Evolutionary conservation across 2,329 filamentous ascomycete genomes (phyloP).

Genomic region (Fusarium buxicola): DNA sequence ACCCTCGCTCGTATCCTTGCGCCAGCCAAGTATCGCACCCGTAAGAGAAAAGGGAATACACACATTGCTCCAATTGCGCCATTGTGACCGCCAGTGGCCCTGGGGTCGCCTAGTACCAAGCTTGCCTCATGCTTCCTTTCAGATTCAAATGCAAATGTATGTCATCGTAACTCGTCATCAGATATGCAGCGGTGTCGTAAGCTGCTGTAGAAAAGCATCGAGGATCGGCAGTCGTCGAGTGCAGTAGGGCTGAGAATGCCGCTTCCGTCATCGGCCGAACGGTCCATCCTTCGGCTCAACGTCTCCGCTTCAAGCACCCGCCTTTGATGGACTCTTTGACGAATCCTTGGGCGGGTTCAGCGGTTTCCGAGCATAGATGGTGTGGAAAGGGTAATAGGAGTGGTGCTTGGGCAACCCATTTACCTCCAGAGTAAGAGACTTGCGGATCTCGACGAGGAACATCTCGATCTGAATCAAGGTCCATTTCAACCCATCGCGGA

Average conservation of each 20-base stretch:
- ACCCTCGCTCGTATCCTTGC: no score
- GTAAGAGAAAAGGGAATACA: neutral
- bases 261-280: neutral
- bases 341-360: constrained; percentile 10
- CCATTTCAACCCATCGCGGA: constrained; percentile 56
- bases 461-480: constrained; percentile 57
- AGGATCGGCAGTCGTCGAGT: neutral
- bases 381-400: constrained; percentile 56
- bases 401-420: constrained; percentile 52
- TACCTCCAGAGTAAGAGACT: constrained; percentile 51
- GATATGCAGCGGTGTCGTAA: constrained; percentile 10
- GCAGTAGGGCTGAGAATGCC: neutral
- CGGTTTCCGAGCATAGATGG: constrained; percentile 55
- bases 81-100: constrained; percentile 1
- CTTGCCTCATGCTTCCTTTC: constrained; percentile 3
- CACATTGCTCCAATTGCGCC: constrained; percentile 14
- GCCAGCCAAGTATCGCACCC: neutral
- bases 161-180: constrained; percentile 30
- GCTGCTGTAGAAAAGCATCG: neutral
- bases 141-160: constrained; percentile 3
- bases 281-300: neutral
- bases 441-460: constrained; percentile 57
- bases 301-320: neutral
- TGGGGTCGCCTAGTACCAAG: constrained; percentile 4
- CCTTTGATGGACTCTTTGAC: neutral